Evolutionary conservation across 441 rosid species (phyloP), one percentile per base, ranked within the genome.

Genomic region (Eruca vesicaria): DNA sequence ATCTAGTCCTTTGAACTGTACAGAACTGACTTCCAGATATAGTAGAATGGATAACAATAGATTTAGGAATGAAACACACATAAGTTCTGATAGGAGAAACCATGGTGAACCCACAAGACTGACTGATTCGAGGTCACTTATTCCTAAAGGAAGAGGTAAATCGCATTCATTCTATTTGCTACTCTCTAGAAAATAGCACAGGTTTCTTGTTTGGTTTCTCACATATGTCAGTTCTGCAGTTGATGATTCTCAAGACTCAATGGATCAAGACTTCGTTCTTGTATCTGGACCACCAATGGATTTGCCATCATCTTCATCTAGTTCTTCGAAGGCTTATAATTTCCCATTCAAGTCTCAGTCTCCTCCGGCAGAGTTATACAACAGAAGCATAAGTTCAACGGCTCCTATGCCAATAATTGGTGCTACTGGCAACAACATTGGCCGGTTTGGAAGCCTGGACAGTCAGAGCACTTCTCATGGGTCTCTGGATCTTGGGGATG

Each of bases 181-280:
- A 65, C 76, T 52, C 21, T 64, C 64, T 76, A 26, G 61, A 57
- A 68, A 32, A 66, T 45, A n/a, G 28, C 33, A 62, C 62, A 48
- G 56, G 48, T 50, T 62, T 38, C 50, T 58, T 64, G 26, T 59
- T 71, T 14, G 15, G 32, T 38, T 72, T 72, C 69, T 78, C 73
- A 72, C 48, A 26, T 59, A 21, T 26, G 36, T 59, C 5, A 43
- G 21, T 53, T 66, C 7, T 70, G 67, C 81, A 91, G 97, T 83
- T 56, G 85, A 78, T 50, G 97, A 93, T 75, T 90, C 91, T 36
- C 73, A 87, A 81, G 99, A 93, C 84, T 79, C 82, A 75, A 86
- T 88, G 75, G 98, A 94, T 85, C 97, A 89, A 79, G 99, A 95
- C 68, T 95, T 83, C 59, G 98, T 95, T 83, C 58, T 95, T 23